Evolutionary conservation across 164 flowering plant genomes (phyloP), one percentile per base, ranked within the genome.

Genomic region (Aristolochia californica): DNA sequence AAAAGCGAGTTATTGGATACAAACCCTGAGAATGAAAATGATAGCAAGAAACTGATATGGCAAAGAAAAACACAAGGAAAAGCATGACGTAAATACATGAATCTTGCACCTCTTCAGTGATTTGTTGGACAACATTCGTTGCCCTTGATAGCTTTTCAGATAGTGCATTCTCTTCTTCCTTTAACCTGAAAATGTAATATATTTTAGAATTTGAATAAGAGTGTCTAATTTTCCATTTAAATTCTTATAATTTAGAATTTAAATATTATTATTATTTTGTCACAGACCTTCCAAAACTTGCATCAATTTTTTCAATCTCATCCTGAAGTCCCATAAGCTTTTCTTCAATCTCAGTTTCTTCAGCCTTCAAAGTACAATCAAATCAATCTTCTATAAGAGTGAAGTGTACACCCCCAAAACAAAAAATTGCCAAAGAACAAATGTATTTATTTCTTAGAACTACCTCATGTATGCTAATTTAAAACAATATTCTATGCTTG

Each of bases 281-380:
- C 4, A 49, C 38, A 9, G 30, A 91, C 97, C 89, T 78, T 63
- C 70, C 55, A 60, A 73, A 62, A 53, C 17, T 58, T 20, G 60
- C 48, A 59, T 74, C 64, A 43, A 78, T 84, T n/a, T 63, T 62
- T 66, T 81, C 80, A 66, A 86, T 55, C 54, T 79, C 80, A 53
- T 68, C 56, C 59, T 77, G 72, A 49, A 88, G 81, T 58, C 53
- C 71, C 65, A 66, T 80, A 28, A 84, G 62, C 34, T 60, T 72
- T 64, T 74, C 87, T 69, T 83, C 82, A 58, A 78, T 72, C 68
- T 83, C 83, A 54, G 58, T 70, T 70, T 84, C 85, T 71, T 86
- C 90, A 61, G 85, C 88, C 98, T 91, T 65, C 40, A 34, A 34
- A 34, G 10, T 28, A 7, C 48, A 30, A 48, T 17, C 18, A 27